phyloP scores from a whole-genome alignment of 176 grass and related monocot species.

The Lolium perenne region DNA sequence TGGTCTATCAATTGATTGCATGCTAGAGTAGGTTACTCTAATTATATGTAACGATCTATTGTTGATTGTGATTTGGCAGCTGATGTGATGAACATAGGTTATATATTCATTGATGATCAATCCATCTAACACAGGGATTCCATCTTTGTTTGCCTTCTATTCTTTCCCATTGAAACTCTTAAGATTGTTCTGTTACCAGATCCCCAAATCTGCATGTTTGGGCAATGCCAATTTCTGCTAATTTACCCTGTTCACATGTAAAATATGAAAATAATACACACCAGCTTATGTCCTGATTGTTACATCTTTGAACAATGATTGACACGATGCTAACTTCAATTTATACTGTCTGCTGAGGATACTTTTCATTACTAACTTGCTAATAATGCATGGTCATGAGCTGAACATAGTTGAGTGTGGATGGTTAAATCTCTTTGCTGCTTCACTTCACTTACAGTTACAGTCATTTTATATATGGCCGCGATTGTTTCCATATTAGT shows the following conservation, averaged over 20 bases:
- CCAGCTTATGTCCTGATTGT: not conserved
- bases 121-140: not conserved
- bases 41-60: not conserved
- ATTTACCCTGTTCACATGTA: not conserved
- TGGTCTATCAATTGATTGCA: not conserved
- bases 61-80: not conserved
- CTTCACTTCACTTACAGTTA: not conserved
- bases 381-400: not conserved
- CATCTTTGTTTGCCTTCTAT: not conserved
- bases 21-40: not conserved
- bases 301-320: constrained; percentile 9
- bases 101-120: not conserved
- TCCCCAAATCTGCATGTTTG: not conserved
- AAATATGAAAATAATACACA: constrained; percentile 33
- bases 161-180: not conserved
- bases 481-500: not conserved
- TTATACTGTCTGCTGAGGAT: not conserved
- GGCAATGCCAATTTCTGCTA: not conserved
- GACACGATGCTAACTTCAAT: constrained; percentile 8
- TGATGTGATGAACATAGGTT: not conserved
- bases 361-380: not conserved
- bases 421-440: not conserved
- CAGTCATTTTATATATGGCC: not conserved
- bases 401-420: not conserved
- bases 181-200: not conserved